A percentile compares a stretch with the other conserved stretches of the same genome.
Evolutionary conservation across 257 asterid species (phyloP).

Genomic region (Ajuga chamaepitys): DNA sequence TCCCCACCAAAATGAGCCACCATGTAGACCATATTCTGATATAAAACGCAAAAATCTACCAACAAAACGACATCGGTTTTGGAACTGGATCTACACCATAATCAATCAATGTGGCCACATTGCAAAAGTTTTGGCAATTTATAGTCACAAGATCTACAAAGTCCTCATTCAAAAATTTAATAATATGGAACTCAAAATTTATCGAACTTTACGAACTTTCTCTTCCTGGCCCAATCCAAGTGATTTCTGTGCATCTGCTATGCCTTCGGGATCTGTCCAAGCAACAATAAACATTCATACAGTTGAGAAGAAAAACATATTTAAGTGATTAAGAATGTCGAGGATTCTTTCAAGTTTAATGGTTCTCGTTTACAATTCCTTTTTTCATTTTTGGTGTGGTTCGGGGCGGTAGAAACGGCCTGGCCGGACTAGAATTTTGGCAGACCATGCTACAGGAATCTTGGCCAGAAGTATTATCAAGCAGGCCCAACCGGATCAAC

Average conservation of each 20-base stretch:
- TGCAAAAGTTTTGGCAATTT: background rate
- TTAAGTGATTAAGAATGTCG: background rate
- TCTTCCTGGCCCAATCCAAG: conserved; percentile 92
- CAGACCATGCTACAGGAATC: too few relatives aligned
- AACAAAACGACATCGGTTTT: background rate
- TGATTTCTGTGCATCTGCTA: conserved; percentile 86
- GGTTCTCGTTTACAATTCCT: too few relatives aligned
- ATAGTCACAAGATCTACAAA: too few relatives aligned
- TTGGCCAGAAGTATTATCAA: too few relatives aligned
- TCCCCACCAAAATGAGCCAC: too few relatives aligned
- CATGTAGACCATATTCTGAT: background rate
- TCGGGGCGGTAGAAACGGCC: too few relatives aligned
- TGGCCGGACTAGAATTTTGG: too few relatives aligned
- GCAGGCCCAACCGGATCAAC: too few relatives aligned
- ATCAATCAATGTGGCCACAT: background rate
- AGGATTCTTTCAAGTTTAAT: background rate
- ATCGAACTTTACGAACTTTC: conserved; percentile 69
- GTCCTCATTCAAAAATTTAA: background rate
- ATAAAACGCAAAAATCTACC: background rate
- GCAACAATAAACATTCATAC: background rate
- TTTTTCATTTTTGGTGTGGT: too few relatives aligned
- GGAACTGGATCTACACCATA: background rate
- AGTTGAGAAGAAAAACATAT: background rate
- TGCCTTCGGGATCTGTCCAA: conserved; percentile 84
- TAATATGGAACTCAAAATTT: background rate